phyloP scores from a whole-genome alignment of 352 stramenopile species.

The Pythium myriotylum region DNA sequence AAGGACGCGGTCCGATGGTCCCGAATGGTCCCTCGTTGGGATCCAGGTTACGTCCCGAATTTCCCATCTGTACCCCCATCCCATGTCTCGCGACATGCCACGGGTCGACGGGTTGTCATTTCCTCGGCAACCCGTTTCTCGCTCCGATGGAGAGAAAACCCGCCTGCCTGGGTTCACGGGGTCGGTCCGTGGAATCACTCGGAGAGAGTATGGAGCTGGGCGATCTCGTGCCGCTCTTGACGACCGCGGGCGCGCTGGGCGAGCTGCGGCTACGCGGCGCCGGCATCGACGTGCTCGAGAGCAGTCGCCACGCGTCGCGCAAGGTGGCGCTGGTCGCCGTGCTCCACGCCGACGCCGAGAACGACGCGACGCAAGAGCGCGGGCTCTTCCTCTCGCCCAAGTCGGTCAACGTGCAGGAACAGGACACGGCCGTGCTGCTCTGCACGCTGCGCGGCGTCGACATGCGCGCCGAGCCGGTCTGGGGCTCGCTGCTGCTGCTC shows the following conservation, averaged over 20 bases:
- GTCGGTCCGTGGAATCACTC: neutral
- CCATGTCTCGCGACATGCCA: too few relatives aligned
- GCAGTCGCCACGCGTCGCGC: conserved; percentile 40
- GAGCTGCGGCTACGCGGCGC: conserved; percentile 46
- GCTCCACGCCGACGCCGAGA: conserved; percentile 35
- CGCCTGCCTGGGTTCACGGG: neutral
- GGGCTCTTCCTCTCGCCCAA: conserved; percentile 59
- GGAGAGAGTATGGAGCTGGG: conserved; percentile 24
- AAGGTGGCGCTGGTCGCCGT: conserved; percentile 66
- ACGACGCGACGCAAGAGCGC: conserved; percentile 12
- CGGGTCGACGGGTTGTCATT: too few relatives aligned
- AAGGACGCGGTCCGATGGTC: neutral
- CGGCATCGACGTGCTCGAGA: conserved; percentile 54
- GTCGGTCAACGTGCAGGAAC: conserved; percentile 43
- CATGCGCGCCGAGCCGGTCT: conserved; percentile 52
- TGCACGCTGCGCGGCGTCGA: conserved; percentile 58
- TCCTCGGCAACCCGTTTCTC: too few relatives aligned
- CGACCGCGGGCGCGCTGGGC: conserved; percentile 28
- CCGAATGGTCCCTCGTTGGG: neutral
- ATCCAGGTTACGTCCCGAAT: neutral
- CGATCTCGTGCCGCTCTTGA: conserved; percentile 66
- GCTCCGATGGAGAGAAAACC: too few relatives aligned
- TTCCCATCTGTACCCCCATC: neutral
- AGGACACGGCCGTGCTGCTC: conserved; percentile 53
- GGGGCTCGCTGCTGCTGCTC: conserved; percentile 63